Conservation (phyloP, 2,329 filamentous ascomycete genomes). For the Monosporascus ibericus region DNA sequence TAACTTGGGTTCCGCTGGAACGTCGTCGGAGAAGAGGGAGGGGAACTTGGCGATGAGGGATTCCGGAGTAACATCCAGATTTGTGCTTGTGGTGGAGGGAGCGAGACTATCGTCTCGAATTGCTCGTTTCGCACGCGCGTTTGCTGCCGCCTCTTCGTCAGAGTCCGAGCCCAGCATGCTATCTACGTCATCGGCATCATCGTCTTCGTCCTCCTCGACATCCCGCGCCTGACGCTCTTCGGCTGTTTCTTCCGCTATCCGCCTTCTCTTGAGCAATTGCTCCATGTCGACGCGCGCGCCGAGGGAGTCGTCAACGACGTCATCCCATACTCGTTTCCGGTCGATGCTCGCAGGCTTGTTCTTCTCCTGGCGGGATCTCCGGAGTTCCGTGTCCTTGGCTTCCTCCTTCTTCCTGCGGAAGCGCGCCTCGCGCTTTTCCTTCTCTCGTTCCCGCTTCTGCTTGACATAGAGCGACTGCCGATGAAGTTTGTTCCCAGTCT, state of each 20-base stretch:
- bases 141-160: conserved; percentile 28
- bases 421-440: conserved; percentile 68
- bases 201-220: conserved; percentile 33
- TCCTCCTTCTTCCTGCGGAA: conserved; percentile 80
- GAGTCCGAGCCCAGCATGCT: conserved; percentile 71
- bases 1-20: conserved; percentile 67
- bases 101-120: conserved; percentile 45
- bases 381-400: conserved; percentile 70
- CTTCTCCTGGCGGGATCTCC: conserved; percentile 63
- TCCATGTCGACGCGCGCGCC: conserved; percentile 53
- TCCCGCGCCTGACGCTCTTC: conserved; percentile 41
- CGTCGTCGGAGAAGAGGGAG: conserved; percentile 53
- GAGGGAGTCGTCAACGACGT: conserved; percentile 57
- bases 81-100: conserved; percentile 56
- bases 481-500: conserved; percentile 68
- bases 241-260: conserved; percentile 43
- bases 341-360: conserved; percentile 82
- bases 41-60: conserved; percentile 57
- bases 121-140: conserved; percentile 38
- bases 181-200: conserved; percentile 52
- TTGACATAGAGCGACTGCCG: conserved; percentile 73
- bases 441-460: conserved; percentile 71
- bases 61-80: conserved; percentile 56
- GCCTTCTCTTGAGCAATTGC: conserved; percentile 48
- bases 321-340: conserved; percentile 85